phyloP scores from a whole-genome alignment of 129 eudicot species.

The Lactuca saligna region DNA sequence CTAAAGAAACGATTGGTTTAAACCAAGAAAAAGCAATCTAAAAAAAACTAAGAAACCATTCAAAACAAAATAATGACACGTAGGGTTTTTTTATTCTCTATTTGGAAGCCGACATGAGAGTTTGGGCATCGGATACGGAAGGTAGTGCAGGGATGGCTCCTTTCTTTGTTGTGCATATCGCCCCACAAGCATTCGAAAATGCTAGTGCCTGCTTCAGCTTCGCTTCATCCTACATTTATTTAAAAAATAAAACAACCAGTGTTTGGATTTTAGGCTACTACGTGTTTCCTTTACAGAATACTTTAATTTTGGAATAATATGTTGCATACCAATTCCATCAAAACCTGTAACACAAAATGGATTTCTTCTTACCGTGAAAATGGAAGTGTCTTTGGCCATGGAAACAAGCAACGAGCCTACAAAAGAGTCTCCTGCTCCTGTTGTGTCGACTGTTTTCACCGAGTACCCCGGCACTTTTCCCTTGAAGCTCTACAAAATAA shows the following conservation, averaged over 20 bases:
- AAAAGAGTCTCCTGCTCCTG: conserved; percentile 85
- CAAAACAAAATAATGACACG: not conserved
- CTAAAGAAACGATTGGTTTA: conserved; percentile 2
- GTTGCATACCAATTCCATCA: too few species aligned
- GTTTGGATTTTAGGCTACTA: too few species aligned
- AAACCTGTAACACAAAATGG: not conserved
- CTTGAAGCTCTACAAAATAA: conserved; percentile 43
- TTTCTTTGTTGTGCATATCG: conserved; percentile 57
- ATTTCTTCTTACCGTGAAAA: conserved; percentile 39
- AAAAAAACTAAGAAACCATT: not conserved
- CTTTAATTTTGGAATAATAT: too few species aligned
- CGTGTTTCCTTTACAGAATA: too few species aligned
- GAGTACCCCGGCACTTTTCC: conserved; percentile 58
- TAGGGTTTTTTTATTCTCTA: not conserved
- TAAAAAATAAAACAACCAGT: too few species aligned
- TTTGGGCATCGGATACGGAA: conserved; percentile 45
- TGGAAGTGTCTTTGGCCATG: conserved; percentile 45
- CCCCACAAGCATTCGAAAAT: conserved; percentile 73
- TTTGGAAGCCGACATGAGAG: conserved; percentile 40
- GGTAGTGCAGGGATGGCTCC: conserved; percentile 83
- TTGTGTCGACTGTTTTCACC: conserved; percentile 67
- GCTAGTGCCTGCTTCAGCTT: conserved; percentile 49
- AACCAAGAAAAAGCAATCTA: conserved; percentile 2
- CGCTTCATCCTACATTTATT: conserved; percentile 45
- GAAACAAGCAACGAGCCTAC: conserved; percentile 61